A percentile compares a stretch with the other conserved stretches of the same genome.
These are phyloP conservation scores for Colletotrichum eleusines DNA, from an alignment of 2,329 filamentous ascomycete genomes.

Conservation along the genomic window DNA sequence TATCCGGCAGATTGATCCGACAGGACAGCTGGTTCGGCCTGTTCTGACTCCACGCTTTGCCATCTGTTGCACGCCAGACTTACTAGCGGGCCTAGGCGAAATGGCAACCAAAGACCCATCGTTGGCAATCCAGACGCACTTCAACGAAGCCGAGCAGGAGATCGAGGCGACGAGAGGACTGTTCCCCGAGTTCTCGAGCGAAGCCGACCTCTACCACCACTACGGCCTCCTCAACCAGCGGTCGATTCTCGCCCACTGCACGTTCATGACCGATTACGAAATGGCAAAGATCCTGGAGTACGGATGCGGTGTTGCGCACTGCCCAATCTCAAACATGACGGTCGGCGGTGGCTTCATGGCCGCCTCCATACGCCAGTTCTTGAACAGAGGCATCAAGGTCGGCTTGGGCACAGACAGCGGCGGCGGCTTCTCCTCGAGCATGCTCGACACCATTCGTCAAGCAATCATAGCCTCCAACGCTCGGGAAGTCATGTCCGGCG, in stretches of 20 bases:
- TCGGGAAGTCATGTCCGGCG: conserved; percentile 55
- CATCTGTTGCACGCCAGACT: conserved; percentile 67
- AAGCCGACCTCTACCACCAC: conserved; percentile 70
- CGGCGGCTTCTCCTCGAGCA: conserved; percentile 71
- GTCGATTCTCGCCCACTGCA: conserved; percentile 76
- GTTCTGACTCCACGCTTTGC: conserved; percentile 72
- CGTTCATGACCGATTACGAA: conserved; percentile 70
- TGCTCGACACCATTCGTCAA: conserved; percentile 69
- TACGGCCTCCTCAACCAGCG: conserved; percentile 66
- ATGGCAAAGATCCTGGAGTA: conserved; percentile 59
- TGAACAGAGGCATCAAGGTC: conserved; percentile 71
- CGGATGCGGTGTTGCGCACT: conserved; percentile 72
- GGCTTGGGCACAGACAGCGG: conserved; percentile 75
- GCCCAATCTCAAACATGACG: conserved; percentile 74
- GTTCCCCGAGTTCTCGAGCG: conserved; percentile 67
- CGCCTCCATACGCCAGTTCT: conserved; percentile 69
- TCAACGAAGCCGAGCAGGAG: conserved; percentile 74
- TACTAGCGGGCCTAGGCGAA: conserved; percentile 67
- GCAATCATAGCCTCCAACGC: conserved; percentile 68
- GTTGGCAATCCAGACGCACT: conserved; percentile 74
- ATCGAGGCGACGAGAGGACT: conserved; percentile 65
- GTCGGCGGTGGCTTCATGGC: conserved; percentile 73
- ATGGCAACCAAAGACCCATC: conserved; percentile 62
- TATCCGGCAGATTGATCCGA: conserved; percentile 59
- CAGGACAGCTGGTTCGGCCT: conserved; percentile 57